Conservation (phyloP, 306 rosid genomes). For the Adenanthera pavonina region DNA sequence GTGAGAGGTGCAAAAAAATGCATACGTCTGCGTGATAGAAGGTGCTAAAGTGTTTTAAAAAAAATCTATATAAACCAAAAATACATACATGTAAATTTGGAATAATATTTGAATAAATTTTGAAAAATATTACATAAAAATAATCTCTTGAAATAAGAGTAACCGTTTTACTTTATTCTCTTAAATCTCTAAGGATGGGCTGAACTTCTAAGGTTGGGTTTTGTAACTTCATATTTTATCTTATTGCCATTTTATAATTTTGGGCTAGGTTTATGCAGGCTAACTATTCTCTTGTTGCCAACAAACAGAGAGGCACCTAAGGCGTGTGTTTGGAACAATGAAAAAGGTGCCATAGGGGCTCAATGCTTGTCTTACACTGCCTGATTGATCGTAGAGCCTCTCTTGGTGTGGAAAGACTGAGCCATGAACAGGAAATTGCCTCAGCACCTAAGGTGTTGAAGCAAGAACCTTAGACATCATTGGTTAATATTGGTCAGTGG, state of each 20-base stretch:
- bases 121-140: not conserved
- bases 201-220: not conserved
- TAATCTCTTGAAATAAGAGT: not conserved
- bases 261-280: not conserved
- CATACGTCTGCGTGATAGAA: not conserved
- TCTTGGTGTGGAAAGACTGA: not conserved
- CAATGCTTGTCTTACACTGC: not conserved
- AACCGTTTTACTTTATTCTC: not conserved
- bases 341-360: not conserved
- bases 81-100: not conserved
- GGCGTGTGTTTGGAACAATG: not conserved
- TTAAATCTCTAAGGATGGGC: not conserved
- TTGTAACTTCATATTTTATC: not conserved
- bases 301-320: not conserved
- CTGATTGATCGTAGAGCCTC: not conserved
- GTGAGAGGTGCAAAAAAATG: not conserved
- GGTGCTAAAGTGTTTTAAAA: not conserved
- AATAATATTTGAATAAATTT: not conserved
- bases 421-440: not conserved
- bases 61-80: not conserved
- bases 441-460: not conserved
- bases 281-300: not conserved
- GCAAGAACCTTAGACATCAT: not conserved
- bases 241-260: not conserved
- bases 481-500: not conserved